These are phyloP conservation scores for Tilletia horrida DNA, from an alignment of 1,284 basidiomycete genomes.

Conservation along the genomic window DNA sequence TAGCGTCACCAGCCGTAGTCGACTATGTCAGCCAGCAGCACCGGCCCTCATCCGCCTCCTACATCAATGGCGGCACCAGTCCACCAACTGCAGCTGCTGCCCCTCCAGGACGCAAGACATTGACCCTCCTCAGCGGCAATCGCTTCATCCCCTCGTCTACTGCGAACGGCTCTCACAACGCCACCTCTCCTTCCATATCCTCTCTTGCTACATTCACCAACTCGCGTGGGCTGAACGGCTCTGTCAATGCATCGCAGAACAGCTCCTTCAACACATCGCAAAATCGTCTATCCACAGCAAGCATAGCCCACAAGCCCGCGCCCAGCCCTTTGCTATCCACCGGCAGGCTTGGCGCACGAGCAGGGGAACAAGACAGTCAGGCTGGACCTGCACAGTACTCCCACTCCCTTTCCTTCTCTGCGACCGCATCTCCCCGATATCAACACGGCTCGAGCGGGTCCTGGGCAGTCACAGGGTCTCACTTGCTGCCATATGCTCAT, in stretches of 20 bases:
- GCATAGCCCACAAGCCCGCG: neutral
- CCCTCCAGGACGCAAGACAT: constrained; percentile 1
- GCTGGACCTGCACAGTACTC: constrained; percentile 2
- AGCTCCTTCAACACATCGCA: neutral
- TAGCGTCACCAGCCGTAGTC: too few relatives aligned
- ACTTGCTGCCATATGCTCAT: neutral
- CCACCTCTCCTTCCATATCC: neutral
- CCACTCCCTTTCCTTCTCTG: constrained; percentile 13
- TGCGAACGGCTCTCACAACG: neutral
- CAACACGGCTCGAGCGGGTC: neutral
- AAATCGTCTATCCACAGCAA: neutral
- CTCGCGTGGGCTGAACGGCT: neutral
- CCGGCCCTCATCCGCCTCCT: too few relatives aligned
- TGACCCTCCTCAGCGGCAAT: constrained; percentile 13
- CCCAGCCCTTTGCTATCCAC: neutral
- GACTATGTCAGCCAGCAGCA: too few relatives aligned
- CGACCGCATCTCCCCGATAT: constrained; percentile 5
- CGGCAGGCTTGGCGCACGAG: neutral
- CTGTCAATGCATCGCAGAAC: neutral
- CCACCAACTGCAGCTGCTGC: too few relatives aligned
- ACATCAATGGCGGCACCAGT: too few relatives aligned
- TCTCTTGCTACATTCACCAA: neutral
- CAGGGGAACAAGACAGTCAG: neutral
- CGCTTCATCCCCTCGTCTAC: neutral
- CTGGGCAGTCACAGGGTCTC: neutral